Evolutionary conservation across 1,284 basidiomycete species (phyloP).

Genomic region (Stygiomarasmius scandens): DNA sequence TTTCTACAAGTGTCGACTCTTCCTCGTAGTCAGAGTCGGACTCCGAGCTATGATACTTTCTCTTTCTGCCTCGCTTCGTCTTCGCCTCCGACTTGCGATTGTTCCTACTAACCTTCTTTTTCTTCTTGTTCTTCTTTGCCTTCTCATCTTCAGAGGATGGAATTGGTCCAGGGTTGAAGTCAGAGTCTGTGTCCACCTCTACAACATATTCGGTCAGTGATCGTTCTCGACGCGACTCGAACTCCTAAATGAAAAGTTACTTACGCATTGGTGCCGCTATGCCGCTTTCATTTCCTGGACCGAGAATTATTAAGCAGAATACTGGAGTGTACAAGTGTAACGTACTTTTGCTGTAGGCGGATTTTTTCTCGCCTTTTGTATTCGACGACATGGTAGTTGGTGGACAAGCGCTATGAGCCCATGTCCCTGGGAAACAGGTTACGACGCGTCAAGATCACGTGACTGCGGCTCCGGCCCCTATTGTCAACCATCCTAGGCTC

Average conservation of each 20-base stretch:
- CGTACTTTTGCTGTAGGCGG: not conserved
- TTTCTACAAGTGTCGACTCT: too few species aligned
- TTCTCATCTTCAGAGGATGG: too few species aligned
- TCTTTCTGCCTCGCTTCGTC: too few species aligned
- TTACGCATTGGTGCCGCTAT: constrained; percentile 1
- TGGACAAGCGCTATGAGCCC: too few species aligned
- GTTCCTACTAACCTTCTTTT: too few species aligned
- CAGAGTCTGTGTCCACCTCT: not conserved
- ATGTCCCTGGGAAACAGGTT: too few species aligned
- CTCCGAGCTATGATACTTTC: too few species aligned
- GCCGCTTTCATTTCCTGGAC: not conserved
- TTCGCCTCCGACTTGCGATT: too few species aligned
- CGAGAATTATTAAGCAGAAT: not conserved
- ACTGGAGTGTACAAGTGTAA: not conserved
- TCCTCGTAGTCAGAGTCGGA: too few species aligned
- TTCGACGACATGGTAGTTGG: not conserved
- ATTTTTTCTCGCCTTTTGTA: not conserved
- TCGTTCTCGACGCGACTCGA: not conserved
- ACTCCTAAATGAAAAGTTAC: not conserved
- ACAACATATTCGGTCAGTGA: not conserved
- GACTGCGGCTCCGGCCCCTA: not conserved
- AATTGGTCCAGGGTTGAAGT: not conserved
- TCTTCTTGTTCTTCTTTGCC: too few species aligned
- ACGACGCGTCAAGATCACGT: too few species aligned
- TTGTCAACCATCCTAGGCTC: too few species aligned